Percentiles rank a stretch among this genome's conserved stretches.
Conservation (phyloP, 2,329 filamentous ascomycete species). For the Colletotrichum spinosum region DNA sequence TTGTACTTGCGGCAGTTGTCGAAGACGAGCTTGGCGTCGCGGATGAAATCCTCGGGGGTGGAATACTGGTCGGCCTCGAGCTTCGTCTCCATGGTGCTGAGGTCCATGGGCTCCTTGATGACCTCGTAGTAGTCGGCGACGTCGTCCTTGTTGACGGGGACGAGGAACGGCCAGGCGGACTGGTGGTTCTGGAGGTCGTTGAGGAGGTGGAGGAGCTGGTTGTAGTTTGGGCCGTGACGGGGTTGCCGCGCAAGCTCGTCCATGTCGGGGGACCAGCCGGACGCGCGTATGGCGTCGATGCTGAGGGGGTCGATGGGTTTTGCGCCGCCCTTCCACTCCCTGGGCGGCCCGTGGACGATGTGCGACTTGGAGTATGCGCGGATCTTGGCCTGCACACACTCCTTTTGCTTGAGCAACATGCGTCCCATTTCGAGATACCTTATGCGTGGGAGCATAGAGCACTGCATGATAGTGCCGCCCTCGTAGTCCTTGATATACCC, state of each 20-base stretch:
- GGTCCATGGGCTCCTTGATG: slow-evolving; percentile 97
- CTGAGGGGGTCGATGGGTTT: slow-evolving; percentile 84
- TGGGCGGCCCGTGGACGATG: slow-evolving; percentile 85
- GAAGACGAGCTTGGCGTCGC: slow-evolving; percentile 89
- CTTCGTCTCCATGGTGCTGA: slow-evolving; percentile 95
- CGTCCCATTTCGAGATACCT: slow-evolving; percentile 93
- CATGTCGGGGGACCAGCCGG: slow-evolving; percentile 98
- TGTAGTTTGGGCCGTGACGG: slow-evolving; percentile 96
- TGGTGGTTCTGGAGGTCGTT: slow-evolving; percentile 96
- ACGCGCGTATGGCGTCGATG: slow-evolving; percentile 89
- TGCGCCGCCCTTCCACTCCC: slow-evolving; percentile 84
- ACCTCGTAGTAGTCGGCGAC: slow-evolving; percentile 99
- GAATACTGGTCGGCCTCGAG: slow-evolving; percentile 93
- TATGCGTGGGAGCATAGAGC: slow-evolving; percentile 94
- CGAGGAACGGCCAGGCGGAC: slow-evolving; percentile 93
- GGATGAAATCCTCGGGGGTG: slow-evolving; percentile 91
- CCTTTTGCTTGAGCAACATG: slow-evolving; percentile 98
- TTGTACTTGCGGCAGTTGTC: slow-evolving; percentile 97
- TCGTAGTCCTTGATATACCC: slow-evolving; percentile 99
- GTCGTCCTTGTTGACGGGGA: slow-evolving; percentile 94
- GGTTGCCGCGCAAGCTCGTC: slow-evolving; percentile 95
- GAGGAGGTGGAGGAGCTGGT: slow-evolving; percentile 89
- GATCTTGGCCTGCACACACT: slow-evolving; percentile 94
- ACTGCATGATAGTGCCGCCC: slow-evolving; percentile 99
- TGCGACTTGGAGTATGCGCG: slow-evolving; percentile 90